Conservation (phyloP, 768 basidiomycete species). For the Boletus sp. region DNA sequence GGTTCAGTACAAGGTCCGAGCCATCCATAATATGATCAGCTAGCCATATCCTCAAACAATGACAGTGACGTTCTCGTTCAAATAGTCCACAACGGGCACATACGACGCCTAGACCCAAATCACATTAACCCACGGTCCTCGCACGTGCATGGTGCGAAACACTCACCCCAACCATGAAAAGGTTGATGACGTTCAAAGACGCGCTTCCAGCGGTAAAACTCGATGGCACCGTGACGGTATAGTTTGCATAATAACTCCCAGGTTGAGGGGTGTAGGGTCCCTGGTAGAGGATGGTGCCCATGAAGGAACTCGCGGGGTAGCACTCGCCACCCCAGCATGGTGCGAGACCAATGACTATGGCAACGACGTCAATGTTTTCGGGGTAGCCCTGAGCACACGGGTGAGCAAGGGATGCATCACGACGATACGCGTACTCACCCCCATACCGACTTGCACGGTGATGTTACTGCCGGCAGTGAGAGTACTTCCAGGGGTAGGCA, state of each 20-base stretch:
- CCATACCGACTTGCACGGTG: slow-evolving; percentile 19
- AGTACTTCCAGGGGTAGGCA: slow-evolving; percentile 7
- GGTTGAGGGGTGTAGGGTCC: slow-evolving; percentile 30
- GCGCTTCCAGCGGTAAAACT: slow-evolving; percentile 26
- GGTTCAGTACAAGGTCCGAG: neutral
- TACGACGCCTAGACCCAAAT: slow-evolving; percentile 8
- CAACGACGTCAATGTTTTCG: slow-evolving; percentile 26
- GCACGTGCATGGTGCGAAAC: neutral
- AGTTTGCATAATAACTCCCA: slow-evolving; percentile 28
- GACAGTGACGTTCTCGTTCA: slow-evolving; percentile 22
- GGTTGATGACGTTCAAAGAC: slow-evolving; percentile 36
- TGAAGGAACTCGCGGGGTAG: slow-evolving; percentile 16
- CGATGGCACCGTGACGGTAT: slow-evolving; percentile 30
- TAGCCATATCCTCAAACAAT: neutral
- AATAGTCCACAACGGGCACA: slow-evolving; percentile 15
- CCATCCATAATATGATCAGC: neutral
- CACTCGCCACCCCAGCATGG: slow-evolving; percentile 24
- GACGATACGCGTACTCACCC: slow-evolving; percentile 4
- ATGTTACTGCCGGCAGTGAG: slow-evolving; percentile 6
- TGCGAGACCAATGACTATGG: slow-evolving; percentile 32
- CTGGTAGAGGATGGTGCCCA: slow-evolving; percentile 35
- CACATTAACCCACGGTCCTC: neutral
- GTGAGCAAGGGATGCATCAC: neutral
- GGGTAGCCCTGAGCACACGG: slow-evolving; percentile 11
- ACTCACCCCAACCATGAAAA: slow-evolving; percentile 41